Evolutionary conservation across 495 filamentous ascomycete species (phyloP), one percentile per base, ranked within the genome.

Genomic region (Polyplosphaeria fusca): DNA sequence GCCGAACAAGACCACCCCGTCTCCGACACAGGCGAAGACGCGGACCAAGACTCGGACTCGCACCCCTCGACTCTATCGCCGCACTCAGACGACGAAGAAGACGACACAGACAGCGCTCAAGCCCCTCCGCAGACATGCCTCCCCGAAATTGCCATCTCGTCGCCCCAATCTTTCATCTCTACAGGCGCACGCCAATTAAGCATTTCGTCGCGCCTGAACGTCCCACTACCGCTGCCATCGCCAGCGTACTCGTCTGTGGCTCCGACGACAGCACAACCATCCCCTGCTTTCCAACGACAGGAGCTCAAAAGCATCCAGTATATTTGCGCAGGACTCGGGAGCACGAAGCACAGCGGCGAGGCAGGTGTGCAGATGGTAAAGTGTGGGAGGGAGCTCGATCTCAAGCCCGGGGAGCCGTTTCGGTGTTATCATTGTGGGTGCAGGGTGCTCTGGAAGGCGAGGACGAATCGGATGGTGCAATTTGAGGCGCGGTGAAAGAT

Each of bases 391-490:
- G 30, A 9, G 30, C n/a, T n/a, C 30, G n/a, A 35, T 7, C 7
- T 35, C 7, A 7, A 26, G 19, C 7, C 3, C 7, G 43, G 45
- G 25, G 51, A 54, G 9, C 11, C 39, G 22, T 3, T 54, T 14
- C 19, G 46, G 35, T 58, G 54, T 24, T 2, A 42, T 12, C 20
- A n/a, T 2, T 58, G 54, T 51, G 54, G 45, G 35, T 14, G 37
- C 22, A 19, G 20, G 22, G 22, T 41, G 4, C 42, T 49, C 35
- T 32, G 20, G 22, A 58, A 51, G 54, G 23, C 25, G 37, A 2
- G 54, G 54, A 58, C 45, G 35, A 51, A 51, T 19, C 41, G 46
- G 37, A 50, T 58, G 45, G 19, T 49, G 19, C 54, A 58, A 26
- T 58, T 50, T 49, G 42, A 47, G 37, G 37, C 37, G 45, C 5